Evolutionary conservation across 2,329 filamentous ascomycete species (phyloP).

Genomic region (Ceratocystis albifundus): DNA sequence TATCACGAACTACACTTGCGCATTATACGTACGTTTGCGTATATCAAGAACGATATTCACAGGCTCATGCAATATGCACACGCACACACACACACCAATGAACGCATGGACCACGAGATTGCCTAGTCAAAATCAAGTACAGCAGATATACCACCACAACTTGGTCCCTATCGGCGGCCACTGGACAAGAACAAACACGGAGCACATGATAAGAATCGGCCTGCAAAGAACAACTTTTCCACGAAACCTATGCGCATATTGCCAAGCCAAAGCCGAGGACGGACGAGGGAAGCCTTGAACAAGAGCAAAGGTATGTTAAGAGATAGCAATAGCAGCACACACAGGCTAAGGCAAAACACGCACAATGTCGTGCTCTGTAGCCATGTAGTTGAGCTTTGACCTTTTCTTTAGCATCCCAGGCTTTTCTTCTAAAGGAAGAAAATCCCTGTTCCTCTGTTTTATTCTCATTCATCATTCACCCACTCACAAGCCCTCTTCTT

Average conservation of each 20-base stretch:
- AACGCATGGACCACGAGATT: constrained; percentile 2
- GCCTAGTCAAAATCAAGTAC: background rate
- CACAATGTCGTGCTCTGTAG: too few relatives aligned
- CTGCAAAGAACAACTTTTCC: background rate
- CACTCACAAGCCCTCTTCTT: background rate
- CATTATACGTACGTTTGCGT: background rate
- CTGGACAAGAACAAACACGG: background rate
- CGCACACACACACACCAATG: too few relatives aligned
- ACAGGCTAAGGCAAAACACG: too few relatives aligned
- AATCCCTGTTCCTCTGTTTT: background rate
- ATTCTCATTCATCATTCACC: background rate
- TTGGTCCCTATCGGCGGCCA: background rate
- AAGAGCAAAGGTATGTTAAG: too few relatives aligned
- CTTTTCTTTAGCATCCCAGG: too few relatives aligned
- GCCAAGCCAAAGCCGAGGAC: too few relatives aligned
- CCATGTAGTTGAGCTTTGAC: too few relatives aligned
- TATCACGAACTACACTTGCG: too few relatives aligned
- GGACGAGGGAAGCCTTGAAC: too few relatives aligned
- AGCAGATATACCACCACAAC: background rate
- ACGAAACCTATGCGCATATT: too few relatives aligned
- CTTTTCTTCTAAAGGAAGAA: background rate
- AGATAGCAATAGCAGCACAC: too few relatives aligned
- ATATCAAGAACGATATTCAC: background rate
- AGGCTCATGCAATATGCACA: background rate
- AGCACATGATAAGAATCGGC: background rate